phyloP scores from a whole-genome alignment of 148 eudicot genomes.

The Diospyros kaki region DNA sequence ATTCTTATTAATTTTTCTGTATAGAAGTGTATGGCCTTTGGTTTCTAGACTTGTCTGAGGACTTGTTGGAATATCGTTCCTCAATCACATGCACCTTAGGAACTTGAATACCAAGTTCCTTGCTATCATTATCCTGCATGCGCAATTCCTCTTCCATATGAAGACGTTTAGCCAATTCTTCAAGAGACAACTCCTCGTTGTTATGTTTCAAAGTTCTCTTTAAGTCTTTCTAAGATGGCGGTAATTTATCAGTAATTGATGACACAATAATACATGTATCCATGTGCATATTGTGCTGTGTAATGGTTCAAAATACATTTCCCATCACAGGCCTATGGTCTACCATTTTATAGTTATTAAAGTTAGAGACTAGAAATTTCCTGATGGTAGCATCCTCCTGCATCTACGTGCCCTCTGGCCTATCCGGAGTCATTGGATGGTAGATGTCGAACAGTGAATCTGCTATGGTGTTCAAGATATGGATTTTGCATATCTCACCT shows the following conservation, averaged over 20 bases:
- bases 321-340: neutral
- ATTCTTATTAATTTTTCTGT: neutral
- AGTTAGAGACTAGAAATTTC: neutral
- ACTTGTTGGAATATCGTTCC: neutral
- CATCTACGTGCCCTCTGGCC: no score
- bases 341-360: neutral
- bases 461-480: neutral
- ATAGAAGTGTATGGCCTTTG: neutral
- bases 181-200: constrained; percentile 14
- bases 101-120: neutral
- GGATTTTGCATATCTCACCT: neutral
- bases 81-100: constrained; percentile 1
- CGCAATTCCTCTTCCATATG: constrained; percentile 7
- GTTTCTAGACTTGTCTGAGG: neutral
- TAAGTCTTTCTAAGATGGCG: constrained; percentile 14
- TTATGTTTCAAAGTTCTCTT: constrained; percentile 7
- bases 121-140: neutral
- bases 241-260: constrained; percentile 14
- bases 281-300: constrained; percentile 6
- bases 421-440: neutral
- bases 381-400: no score
- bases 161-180: neutral
- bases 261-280: constrained; percentile 11
- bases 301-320: neutral
- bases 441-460: neutral